Conservation (phyloP, 192 early-diverging fungal genomes). For the Polychytrium aggregatum region DNA sequence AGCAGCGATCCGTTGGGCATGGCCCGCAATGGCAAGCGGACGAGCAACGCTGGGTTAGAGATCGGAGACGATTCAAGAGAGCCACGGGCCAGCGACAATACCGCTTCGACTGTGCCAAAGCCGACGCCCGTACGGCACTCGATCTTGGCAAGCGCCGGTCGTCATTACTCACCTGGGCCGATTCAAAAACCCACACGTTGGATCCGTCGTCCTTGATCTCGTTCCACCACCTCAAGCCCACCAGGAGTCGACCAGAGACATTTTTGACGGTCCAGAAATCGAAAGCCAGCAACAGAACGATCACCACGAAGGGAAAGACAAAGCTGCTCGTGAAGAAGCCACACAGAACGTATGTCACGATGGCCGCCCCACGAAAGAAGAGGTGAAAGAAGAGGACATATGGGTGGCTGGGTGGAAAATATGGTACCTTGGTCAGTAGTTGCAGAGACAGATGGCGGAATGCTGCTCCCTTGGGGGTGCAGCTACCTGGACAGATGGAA, state of each 20-base stretch:
- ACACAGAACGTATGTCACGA: conserved; percentile 78
- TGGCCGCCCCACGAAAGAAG: conserved; percentile 70
- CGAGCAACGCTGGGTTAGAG: too few relatives aligned
- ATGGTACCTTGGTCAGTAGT: neutral
- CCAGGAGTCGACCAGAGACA: conserved; percentile 87
- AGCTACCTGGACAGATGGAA: too few relatives aligned
- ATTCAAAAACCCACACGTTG: conserved; percentile 95
- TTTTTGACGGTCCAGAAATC: conserved; percentile 99
- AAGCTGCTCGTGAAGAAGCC: conserved; percentile 75
- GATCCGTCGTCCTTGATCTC: conserved; percentile 92
- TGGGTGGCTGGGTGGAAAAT: conserved; percentile 68
- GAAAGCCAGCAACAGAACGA: conserved; percentile 82
- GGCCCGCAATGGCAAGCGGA: too few relatives aligned
- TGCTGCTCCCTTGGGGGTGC: too few relatives aligned
- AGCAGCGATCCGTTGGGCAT: too few relatives aligned
- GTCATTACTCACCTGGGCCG: conserved; percentile 52
- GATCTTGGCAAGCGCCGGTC: too few relatives aligned
- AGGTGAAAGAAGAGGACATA: conserved; percentile 82
- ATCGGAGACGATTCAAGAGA: too few relatives aligned
- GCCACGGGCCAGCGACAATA: too few relatives aligned
- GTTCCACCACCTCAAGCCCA: conserved; percentile 99
- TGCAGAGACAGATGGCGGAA: too few relatives aligned
- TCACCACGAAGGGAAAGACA: conserved; percentile 83
- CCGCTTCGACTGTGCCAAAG: too few relatives aligned
- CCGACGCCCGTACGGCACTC: too few relatives aligned